Percentiles rank a stretch among this genome's conserved stretches.
phyloP scores from a whole-genome alignment of 495 filamentous ascomycete species.

The Cladorrhinum samala region DNA sequence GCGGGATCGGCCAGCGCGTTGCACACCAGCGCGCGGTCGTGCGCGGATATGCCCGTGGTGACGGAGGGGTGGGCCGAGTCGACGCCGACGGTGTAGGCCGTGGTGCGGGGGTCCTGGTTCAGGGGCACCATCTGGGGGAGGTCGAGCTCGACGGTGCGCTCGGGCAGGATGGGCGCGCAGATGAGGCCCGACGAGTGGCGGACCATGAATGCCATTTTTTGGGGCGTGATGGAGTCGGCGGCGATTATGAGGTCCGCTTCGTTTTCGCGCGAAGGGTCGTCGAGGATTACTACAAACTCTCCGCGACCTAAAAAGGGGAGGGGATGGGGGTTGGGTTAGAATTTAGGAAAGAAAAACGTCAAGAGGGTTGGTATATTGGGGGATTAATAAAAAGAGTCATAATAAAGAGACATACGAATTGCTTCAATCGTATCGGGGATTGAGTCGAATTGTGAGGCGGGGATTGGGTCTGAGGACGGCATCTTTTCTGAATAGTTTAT shows the following conservation, averaged over 20 bases:
- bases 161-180: slow-evolving; percentile 73
- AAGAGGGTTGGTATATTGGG: background rate
- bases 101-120: slow-evolving; percentile 79
- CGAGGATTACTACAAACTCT: slow-evolving; percentile 93
- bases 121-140: slow-evolving; percentile 85
- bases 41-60: slow-evolving; percentile 85
- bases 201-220: slow-evolving; percentile 93
- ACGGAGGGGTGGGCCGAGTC: slow-evolving; percentile 66
- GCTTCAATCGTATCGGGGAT: slow-evolving; percentile 81
- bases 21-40: slow-evolving; percentile 79
- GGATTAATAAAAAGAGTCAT: slow-evolving; percentile 6
- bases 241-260: slow-evolving; percentile 98
- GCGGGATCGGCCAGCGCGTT: slow-evolving; percentile 66
- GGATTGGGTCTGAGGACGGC: slow-evolving; percentile 35
- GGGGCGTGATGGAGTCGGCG: slow-evolving; percentile 73
- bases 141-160: slow-evolving; percentile 57
- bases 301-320: slow-evolving; percentile 55
- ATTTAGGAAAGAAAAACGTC: background rate
- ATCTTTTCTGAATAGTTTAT: slow-evolving; percentile 21
- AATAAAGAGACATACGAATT: slow-evolving; percentile 62
- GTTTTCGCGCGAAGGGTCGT: slow-evolving; percentile 85
- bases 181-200: slow-evolving; percentile 84
- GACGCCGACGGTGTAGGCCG: slow-evolving; percentile 86
- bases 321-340: slow-evolving; percentile 5
- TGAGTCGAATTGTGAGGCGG: slow-evolving; percentile 60